Conservation (phyloP, 495 filamentous ascomycete genomes). For the Penicillium goetzii region DNA sequence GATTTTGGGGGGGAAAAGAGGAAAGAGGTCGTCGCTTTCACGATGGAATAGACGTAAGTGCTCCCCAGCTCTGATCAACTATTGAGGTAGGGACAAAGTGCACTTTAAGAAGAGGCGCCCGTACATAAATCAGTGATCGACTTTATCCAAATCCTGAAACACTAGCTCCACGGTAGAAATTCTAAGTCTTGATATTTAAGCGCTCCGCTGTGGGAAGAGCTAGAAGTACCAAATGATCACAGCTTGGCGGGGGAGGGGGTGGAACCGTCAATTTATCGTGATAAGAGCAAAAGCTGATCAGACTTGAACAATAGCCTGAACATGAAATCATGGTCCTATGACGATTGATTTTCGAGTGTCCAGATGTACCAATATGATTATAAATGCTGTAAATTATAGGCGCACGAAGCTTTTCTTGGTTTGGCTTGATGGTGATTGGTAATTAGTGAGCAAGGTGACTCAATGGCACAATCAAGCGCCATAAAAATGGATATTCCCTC, state of each 20-base stretch:
- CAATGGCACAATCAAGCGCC: background rate
- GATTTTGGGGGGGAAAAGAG: background rate
- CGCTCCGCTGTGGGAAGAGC: background rate
- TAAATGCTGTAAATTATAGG: background rate
- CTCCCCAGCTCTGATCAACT: background rate
- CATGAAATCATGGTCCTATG: background rate
- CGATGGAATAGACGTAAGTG: background rate
- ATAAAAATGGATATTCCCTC: conserved; percentile 1
- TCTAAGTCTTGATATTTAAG: background rate
- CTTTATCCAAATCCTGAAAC: background rate
- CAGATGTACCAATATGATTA: background rate
- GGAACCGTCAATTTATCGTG: background rate
- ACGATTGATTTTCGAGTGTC: background rate
- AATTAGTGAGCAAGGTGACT: conserved; percentile 19
- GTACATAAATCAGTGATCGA: background rate
- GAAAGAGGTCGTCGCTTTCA: no score
- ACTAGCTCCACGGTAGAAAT: background rate
- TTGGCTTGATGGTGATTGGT: no score
- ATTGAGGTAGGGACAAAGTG: background rate
- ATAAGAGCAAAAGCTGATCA: background rate
- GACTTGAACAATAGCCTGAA: background rate
- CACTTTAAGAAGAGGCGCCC: background rate
- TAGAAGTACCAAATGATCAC: background rate
- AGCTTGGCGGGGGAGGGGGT: background rate
- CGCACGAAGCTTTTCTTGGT: background rate